Percentiles rank a stretch among this genome's conserved stretches.
Conservation (phyloP, 768 basidiomycete species). For the Tylopilus cervinicoccineus region DNA sequence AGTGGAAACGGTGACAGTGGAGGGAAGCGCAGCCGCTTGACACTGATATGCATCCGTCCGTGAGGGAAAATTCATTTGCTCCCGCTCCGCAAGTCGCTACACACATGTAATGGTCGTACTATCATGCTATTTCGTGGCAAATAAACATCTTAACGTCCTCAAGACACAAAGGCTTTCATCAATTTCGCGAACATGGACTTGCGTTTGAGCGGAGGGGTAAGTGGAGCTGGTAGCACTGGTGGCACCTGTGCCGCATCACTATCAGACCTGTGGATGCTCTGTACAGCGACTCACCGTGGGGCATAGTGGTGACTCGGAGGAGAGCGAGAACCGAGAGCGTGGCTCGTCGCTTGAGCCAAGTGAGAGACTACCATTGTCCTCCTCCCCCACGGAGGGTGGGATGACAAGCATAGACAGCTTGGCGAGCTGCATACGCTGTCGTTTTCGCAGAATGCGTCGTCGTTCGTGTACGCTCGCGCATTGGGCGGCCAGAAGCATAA, state of each 20-base stretch:
- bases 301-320: constrained; percentile 8
- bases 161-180: constrained; percentile 4
- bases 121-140: no score
- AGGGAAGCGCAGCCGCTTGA: neutral
- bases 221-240: neutral
- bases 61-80: neutral
- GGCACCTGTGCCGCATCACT: neutral
- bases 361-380: neutral
- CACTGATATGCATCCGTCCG: neutral
- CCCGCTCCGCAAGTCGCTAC: neutral
- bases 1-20: neutral
- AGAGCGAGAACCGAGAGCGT: constrained; percentile 21
- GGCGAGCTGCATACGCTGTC: neutral
- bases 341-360: constrained; percentile 15
- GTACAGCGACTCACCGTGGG: constrained; percentile 12
- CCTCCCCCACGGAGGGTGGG: neutral
- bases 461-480: constrained; percentile 17
- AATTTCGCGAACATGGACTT: constrained; percentile 16
- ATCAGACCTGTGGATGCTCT: neutral
- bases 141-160: neutral
- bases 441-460: constrained; percentile 13
- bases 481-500: constrained; percentile 14
- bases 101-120: neutral
- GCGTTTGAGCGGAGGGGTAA: neutral
- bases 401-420: constrained; percentile 6